Evolutionary conservation across 345 rosid genomes (phyloP).

Genomic region (Brassica carinata): DNA sequence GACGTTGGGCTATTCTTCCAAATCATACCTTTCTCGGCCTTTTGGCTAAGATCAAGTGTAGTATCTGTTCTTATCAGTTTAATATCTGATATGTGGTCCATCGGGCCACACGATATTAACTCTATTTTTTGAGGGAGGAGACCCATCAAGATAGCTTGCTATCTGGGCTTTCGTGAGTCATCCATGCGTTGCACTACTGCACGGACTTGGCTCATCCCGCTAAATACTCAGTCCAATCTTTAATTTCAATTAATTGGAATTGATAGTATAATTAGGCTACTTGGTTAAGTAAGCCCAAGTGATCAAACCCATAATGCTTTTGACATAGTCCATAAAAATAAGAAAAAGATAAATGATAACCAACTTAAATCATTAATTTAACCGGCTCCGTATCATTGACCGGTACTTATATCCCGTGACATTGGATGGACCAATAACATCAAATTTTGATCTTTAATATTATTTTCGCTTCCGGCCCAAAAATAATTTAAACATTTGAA

Average conservation of each 20-base stretch:
- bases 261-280: not conserved
- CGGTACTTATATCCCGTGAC: slow-evolving; percentile 21
- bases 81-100: slow-evolving; percentile 57
- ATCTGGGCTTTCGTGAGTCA: slow-evolving; percentile 4
- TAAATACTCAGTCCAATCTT: not conserved
- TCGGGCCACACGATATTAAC: slow-evolving; percentile 41
- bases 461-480: slow-evolving; percentile 2
- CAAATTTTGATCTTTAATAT: not conserved
- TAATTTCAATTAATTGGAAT: not conserved
- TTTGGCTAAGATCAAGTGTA: slow-evolving; percentile 75
- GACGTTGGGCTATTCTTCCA: not conserved
- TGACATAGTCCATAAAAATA: not conserved
- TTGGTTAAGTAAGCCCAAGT: not conserved
- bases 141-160: slow-evolving; percentile 37
- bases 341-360: not conserved
- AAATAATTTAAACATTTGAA: not conserved
- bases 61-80: slow-evolving; percentile 67
- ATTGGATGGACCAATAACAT: not conserved
- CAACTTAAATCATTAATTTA: slow-evolving; percentile 5
- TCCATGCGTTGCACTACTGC: slow-evolving; percentile 12
- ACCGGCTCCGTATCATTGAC: slow-evolving; percentile 16
- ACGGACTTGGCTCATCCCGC: not conserved
- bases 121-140: slow-evolving; percentile 23
- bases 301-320: no score
- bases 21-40: slow-evolving; percentile 67